Evolutionary conservation across 129 eudicot genomes (phyloP), one percentile per base, ranked within the genome.

Genomic region (Saposhnikovia divaricata): DNA sequence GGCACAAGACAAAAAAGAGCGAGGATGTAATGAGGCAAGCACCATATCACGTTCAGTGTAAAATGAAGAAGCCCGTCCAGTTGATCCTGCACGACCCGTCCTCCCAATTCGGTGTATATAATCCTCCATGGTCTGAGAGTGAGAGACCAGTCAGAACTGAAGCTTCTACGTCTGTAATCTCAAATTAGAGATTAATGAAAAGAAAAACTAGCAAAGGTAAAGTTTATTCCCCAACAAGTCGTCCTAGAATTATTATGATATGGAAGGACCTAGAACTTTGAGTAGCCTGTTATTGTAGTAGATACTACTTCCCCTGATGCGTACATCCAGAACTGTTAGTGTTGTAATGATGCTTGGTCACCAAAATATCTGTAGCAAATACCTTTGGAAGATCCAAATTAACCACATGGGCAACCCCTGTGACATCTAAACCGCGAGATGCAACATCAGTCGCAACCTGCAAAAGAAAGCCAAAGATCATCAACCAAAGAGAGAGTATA

Each of bases 401-500:
- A 70, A 92, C 88, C 61, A 92, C 97, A 81, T 92, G 97, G 87
- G 97, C 92, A 66, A 92, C 97, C 42, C 97, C 95, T 59, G 92
- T 90, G 44, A 92, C 95, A 82, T 92, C 97, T 77, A 92, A 86
- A 76, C 97, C 97, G 43, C 97, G 91, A 65, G 97, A 92, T 78
- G 97, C 97, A 85, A 92, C 94, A 81, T 92, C 97, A 23, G 97
- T 92, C 34, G 97, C 97, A 84, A 92, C 97, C 97, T 92, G 90
- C 85, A 84, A 74, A 82, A 75, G n/a, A 27, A 27, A 79, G 68
- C 37, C 68, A 37, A 82, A 66, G 15, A 40, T 74, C 9, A 23
- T 65, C 47, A 78, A 63, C 66, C 81, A 61, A 12, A 78, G 27
- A 15, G 72, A 63, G 43, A 63, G 42, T 51, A 27, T 44, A 19